Evolutionary conservation across 192 early-diverging fungal species (phyloP), one percentile per base, ranked within the genome.

Genomic region (Backusella parvicylindrica): DNA sequence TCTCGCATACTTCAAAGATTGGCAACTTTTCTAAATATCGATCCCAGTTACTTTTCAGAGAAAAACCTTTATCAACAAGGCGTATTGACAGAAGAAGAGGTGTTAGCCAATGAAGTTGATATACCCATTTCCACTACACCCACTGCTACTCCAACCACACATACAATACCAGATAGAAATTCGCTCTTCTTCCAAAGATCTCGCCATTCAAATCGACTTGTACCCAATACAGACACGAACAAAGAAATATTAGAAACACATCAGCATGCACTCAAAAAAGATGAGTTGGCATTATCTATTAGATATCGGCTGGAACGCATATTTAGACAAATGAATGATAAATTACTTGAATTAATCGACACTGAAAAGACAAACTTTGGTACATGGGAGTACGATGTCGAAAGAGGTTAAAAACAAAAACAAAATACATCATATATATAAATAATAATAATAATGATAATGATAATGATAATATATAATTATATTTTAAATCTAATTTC

Each of bases 371-470:
- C 65, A 13, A 76, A 84, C 36, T 86, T 86, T 75, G 73, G 68
- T n/a, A 80, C 78, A 53, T 86, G 85, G 85, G 81, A 83, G 50
- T 86, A 86, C 66, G 85, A 86, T 71, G 85, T 86, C 13, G 85
- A 86, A 37, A 72, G 85, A 31, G 85, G 85, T 64, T 86, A 79
- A 78, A 6, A 2, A 1, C 21, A 21, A 6, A n/a, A n/a, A n/a
- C n/a, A n/a, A n/a, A n/a, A n/a, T n/a, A n/a, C n/a, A n/a, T n/a
- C n/a, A n/a, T n/a, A n/a, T 21, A 9, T 23, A 21, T 53, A n/a
- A 21, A n/a, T n/a, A 8, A 21, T 53, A 53, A 21, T 26, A 21
- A 21, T 53, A 21, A 21, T 53, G n/a, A 11, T 23, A 50, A 50
- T 40, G 18, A 56, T 56, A 56, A 26, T 23, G 12, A 53, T 26